Conservation (phyloP, 2,329 filamentous ascomycete species). For the Cryoendolithus antarcticus region DNA sequence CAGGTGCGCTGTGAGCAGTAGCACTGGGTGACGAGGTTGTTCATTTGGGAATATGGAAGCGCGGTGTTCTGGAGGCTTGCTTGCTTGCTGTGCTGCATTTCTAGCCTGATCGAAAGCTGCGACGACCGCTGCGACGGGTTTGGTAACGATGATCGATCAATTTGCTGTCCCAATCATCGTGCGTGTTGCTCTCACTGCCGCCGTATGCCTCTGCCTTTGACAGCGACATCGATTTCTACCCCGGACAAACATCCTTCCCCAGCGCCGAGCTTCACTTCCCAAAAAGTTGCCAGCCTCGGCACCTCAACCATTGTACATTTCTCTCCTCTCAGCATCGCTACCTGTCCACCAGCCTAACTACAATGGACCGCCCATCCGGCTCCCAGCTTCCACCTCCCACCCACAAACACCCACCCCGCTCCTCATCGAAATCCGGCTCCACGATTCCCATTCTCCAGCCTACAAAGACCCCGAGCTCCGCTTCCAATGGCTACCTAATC, state of each 20-base stretch:
- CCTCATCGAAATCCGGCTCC: neutral
- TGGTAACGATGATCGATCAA: too few relatives aligned
- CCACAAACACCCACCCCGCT: neutral
- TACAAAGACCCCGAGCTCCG: constrained; percentile 17
- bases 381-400: constrained; percentile 9
- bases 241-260: too few relatives aligned
- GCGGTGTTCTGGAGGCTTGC: neutral
- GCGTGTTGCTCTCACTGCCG: too few relatives aligned
- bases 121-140: too few relatives aligned
- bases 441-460: constrained; percentile 1
- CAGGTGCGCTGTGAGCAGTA: too few relatives aligned
- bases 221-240: neutral
- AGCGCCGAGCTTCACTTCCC: too few relatives aligned
- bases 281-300: too few relatives aligned
- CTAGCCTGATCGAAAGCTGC: too few relatives aligned
- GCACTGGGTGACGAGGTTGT: neutral
- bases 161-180: too few relatives aligned
- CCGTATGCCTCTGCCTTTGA: too few relatives aligned
- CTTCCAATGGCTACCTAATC: constrained; percentile 51
- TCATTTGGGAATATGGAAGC: neutral
- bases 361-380: constrained; percentile 17
- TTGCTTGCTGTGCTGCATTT: neutral
- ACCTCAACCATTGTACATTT: too few relatives aligned
- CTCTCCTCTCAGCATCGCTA: too few relatives aligned
- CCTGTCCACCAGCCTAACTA: neutral